Base-by-base conservation (phyloP, 768 basidiomycete species). In the Ephemerocybe angulata region DNA sequence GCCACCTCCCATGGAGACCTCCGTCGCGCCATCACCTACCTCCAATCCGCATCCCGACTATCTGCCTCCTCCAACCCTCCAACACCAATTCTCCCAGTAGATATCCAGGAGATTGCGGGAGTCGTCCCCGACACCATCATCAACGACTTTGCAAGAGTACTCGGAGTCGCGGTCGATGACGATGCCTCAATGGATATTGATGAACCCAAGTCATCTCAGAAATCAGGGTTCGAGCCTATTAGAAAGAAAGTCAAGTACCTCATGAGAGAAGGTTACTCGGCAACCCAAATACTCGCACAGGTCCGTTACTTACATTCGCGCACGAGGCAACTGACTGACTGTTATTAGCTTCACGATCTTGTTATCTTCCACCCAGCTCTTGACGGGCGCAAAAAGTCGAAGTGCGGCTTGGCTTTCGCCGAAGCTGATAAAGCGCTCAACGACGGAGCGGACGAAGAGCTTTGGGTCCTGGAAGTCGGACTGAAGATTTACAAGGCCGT, bases 101-200 rank as follows among this genome's bases (percentile, higher is more conserved):
- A 94, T 58, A 89, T 98, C 12, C 92, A 98, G 69, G 97, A 99
- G 71, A 98, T 98, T 53, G 95, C 95, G 0, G 97, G 97, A 0
- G 90, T 97, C 24, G 92, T 98, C 0, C 97, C 96, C 0, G 84
- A 85, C 58, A 56, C 63, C 12, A 81, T 90, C 1, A 81, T 98
- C 43, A 73, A 80, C 15, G 76, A 80, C 44, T 86, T 98, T 57
- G 88, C 87, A 0, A 65, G 68, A 17, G 77, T 83, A 0, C 67
- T 98, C 24, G 94, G 94, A 2, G 75, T 98, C 15, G 87, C 93
- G 29, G 62, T 79, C 17, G 77, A 68, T 5, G 70, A 71, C 24
- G 75, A 46, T 7, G 22, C 44, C 28, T 49, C 64, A 3, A 84
- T 81, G 72, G 78, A 80, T 46, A 75, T 85, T 42, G 82, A 83